Percentiles rank a stretch among this genome's conserved stretches.
These are phyloP conservation scores for Candida freyschussii DNA, from an alignment of 1,139 yeast species.

Conservation along the genomic window DNA sequence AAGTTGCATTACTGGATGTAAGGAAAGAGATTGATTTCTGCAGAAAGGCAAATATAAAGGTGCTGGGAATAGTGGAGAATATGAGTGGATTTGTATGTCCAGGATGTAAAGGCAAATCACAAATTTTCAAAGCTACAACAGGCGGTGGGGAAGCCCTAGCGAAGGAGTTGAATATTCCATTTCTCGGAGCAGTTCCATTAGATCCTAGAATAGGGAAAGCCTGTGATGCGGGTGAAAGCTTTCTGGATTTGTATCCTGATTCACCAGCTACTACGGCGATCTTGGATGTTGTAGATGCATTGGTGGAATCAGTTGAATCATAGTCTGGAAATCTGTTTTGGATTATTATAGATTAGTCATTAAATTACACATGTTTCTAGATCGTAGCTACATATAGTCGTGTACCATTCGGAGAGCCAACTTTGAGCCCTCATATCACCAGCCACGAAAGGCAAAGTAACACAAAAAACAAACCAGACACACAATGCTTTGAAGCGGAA, in stretches of 20 bases:
- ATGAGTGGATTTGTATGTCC: slow-evolving; percentile 99
- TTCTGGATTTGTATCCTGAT: slow-evolving; percentile 78
- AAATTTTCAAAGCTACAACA: slow-evolving; percentile 90
- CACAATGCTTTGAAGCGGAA: no score
- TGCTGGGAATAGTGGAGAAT: slow-evolving; percentile 90
- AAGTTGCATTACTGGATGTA: slow-evolving; percentile 90
- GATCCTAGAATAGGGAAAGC: slow-evolving; percentile 92
- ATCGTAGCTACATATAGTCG: no score
- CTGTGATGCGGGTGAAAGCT: slow-evolving; percentile 87
- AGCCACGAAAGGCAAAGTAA: no score
- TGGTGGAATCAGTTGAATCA: slow-evolving; percentile 29
- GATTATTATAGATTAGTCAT: no score
- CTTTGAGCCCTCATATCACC: no score
- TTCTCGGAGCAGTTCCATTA: slow-evolving; percentile 87
- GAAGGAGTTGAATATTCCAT: slow-evolving; percentile 68
- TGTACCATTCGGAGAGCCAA: no score
- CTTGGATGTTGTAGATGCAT: slow-evolving; percentile 66
- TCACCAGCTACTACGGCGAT: slow-evolving; percentile 92
- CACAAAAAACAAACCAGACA: no score
- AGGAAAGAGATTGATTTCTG: slow-evolving; percentile 96
- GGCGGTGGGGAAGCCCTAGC: slow-evolving; percentile 93
- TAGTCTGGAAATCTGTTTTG: no score
- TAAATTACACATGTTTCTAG: no score
- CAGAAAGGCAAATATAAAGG: slow-evolving; percentile 77
- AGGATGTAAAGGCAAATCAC: slow-evolving; percentile 81